Conservation (phyloP, 1,284 basidiomycete genomes). For the Pseudomicrostroma phylloplanum region DNA sequence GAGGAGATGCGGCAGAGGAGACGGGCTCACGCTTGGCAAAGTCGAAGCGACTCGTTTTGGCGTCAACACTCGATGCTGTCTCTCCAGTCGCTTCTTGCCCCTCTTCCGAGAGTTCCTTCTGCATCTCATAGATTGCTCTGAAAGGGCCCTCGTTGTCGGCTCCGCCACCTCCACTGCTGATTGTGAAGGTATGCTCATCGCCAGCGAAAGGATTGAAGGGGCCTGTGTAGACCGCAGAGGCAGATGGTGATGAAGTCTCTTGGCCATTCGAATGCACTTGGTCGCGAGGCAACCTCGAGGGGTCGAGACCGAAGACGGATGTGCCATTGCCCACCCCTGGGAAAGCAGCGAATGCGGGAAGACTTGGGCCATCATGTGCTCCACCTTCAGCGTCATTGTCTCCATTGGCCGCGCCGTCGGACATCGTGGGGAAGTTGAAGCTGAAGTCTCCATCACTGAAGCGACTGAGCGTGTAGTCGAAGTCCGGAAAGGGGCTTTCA, state of each 20-base stretch:
- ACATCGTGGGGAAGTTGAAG: slow-evolving; percentile 33
- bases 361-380: too few species aligned
- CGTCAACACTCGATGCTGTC: background rate
- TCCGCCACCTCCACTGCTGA: background rate
- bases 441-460: slow-evolving; percentile 45
- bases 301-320: slow-evolving; percentile 3
- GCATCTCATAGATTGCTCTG: slow-evolving; percentile 31
- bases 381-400: slow-evolving; percentile 1
- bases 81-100: slow-evolving; percentile 10
- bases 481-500: slow-evolving; percentile 37
- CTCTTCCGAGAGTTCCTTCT: slow-evolving; percentile 30
- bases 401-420: background rate
- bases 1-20: slow-evolving; percentile 17
- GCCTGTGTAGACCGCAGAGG: slow-evolving; percentile 28
- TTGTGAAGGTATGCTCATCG: slow-evolving; percentile 10
- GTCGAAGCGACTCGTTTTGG: slow-evolving; percentile 31
- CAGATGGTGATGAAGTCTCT: background rate
- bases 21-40: slow-evolving; percentile 29
- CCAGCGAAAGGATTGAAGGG: slow-evolving; percentile 47
- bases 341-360: slow-evolving; percentile 8
- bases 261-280: background rate
- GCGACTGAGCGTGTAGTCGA: slow-evolving; percentile 40
- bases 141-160: slow-evolving; percentile 19
- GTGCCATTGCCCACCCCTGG: background rate
- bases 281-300: background rate